These are phyloP conservation scores for Populus hybrid DNA, from an alignment of 441 rosid species.

Conservation along the genomic window DNA sequence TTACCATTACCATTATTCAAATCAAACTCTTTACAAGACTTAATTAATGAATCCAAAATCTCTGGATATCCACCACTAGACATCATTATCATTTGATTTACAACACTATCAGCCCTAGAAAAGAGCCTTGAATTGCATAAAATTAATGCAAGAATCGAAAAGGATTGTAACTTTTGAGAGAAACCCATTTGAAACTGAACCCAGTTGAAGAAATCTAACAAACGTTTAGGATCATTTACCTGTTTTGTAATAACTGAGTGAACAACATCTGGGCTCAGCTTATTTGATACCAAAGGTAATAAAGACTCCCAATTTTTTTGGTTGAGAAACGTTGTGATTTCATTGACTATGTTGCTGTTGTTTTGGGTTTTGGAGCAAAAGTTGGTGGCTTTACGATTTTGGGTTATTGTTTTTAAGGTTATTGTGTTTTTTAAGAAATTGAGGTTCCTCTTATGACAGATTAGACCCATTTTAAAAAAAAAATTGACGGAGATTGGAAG, in stretches of 20 bases:
- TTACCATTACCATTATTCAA: slow-evolving; percentile 15
- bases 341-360: slow-evolving; percentile 33
- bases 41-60: slow-evolving; percentile 44
- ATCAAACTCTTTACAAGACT: slow-evolving; percentile 34
- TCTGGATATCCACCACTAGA: slow-evolving; percentile 35
- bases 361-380: slow-evolving; percentile 14
- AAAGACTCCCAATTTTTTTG: slow-evolving; percentile 47
- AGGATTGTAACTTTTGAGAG: slow-evolving; percentile 48
- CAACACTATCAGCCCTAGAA: slow-evolving; percentile 36
- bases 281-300: slow-evolving; percentile 34
- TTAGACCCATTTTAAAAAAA: not conserved
- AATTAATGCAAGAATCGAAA: slow-evolving; percentile 47
- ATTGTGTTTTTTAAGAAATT: not conserved
- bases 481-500: not conserved
- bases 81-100: slow-evolving; percentile 43
- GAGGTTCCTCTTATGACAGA: not conserved
- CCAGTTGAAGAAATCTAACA: slow-evolving; percentile 65
- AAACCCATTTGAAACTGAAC: slow-evolving; percentile 32
- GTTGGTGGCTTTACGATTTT: slow-evolving; percentile 14
- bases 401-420: not conserved
- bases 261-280: slow-evolving; percentile 59
- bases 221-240: slow-evolving; percentile 50
- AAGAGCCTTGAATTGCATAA: slow-evolving; percentile 52
- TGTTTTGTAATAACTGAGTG: slow-evolving; percentile 48
- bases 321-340: slow-evolving; percentile 44